These are phyloP conservation scores for Phlebiopsis flavidoalba DNA, from an alignment of 768 basidiomycete genomes.

Conservation along the genomic window DNA sequence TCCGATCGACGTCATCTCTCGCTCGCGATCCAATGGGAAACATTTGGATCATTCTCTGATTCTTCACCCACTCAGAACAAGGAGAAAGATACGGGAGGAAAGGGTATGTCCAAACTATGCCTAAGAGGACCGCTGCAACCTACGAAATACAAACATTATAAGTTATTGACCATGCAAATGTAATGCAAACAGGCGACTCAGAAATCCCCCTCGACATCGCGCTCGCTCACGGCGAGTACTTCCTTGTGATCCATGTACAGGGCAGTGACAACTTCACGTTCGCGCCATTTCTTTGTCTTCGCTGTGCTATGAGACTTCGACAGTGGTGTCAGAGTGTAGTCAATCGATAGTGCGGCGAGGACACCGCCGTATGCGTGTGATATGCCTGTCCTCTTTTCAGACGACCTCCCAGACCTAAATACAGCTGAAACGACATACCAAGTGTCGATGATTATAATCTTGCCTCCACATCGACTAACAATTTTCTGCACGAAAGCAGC, in stretches of 20 bases:
- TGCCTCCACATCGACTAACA: slow-evolving; percentile 82
- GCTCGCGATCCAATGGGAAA: background rate
- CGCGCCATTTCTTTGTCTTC: slow-evolving; percentile 42
- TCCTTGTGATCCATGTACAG: slow-evolving; percentile 53
- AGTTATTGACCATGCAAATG: background rate
- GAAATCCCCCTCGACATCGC: slow-evolving; percentile 20
- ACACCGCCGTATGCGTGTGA: slow-evolving; percentile 95
- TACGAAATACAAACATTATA: slow-evolving; percentile 4
- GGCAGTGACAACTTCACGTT: slow-evolving; percentile 62
- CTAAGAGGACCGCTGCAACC: background rate
- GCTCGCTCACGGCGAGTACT: slow-evolving; percentile 39
- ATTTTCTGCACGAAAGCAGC: slow-evolving; percentile 69
- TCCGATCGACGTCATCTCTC: background rate
- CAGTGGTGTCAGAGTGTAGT: slow-evolving; percentile 74
- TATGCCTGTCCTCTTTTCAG: slow-evolving; percentile 51
- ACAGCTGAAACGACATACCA: slow-evolving; percentile 35
- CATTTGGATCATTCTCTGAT: background rate
- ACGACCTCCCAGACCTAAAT: background rate
- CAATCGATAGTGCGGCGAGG: slow-evolving; percentile 81
- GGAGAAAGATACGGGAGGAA: background rate
- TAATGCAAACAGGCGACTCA: slow-evolving; percentile 1
- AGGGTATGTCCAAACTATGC: background rate
- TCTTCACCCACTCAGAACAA: too few species aligned
- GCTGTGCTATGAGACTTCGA: slow-evolving; percentile 17
- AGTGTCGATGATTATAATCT: slow-evolving; percentile 96